Evolutionary conservation across 371 early-diverging fungal species (phyloP).

Genomic region (Scutellospora calospora): DNA sequence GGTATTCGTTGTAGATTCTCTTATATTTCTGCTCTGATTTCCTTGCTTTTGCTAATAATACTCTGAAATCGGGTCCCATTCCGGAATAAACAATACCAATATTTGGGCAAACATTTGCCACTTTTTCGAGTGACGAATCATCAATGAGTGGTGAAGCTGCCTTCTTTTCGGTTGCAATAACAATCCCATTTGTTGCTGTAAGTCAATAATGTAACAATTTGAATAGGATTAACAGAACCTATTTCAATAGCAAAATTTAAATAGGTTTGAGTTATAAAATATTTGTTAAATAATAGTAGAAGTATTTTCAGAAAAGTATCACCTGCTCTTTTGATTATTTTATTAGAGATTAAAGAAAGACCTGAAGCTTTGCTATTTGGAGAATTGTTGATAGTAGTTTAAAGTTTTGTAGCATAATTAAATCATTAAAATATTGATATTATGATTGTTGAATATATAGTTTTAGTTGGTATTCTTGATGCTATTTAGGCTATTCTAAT

Average conservation of each 20-base stretch:
- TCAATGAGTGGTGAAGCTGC: conserved; percentile 93
- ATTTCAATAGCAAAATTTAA: conserved; percentile 59
- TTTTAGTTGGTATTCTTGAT: no score
- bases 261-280: no score
- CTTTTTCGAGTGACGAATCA: conserved; percentile 87
- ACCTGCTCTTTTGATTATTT: no score
- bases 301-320: no score
- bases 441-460: no score
- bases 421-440: no score
- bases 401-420: no score
- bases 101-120: conserved; percentile 88
- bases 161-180: conserved; percentile 99
- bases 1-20: conserved; percentile 93
- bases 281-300: no score
- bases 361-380: no score
- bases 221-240: not conserved
- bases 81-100: conserved; percentile 99
- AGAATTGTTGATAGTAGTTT: no score
- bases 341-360: no score
- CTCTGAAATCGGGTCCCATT: conserved; percentile 97
- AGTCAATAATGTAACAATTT: not conserved
- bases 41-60: conserved; percentile 94
- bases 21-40: conserved; percentile 97
- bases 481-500: no score
- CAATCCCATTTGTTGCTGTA: conserved; percentile 94